Evolutionary conservation across 257 asterid species (phyloP).

Genomic region (Pogostemon cablin): DNA sequence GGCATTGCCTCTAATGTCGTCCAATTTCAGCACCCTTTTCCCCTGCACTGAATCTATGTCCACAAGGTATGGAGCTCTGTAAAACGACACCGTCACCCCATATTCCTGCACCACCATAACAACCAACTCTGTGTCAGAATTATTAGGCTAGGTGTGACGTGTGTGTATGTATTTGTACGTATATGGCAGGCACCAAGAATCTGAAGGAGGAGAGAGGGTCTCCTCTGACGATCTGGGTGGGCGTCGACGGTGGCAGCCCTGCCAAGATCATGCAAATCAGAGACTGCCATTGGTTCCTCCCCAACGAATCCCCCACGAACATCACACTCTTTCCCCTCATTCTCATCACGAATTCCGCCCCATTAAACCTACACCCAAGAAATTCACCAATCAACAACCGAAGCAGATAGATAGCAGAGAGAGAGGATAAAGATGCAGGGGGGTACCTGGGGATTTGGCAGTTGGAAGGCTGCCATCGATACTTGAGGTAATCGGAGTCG

Average conservation of each 20-base stretch:
- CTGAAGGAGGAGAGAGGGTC: conserved; percentile 73
- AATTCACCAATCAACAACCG: not conserved
- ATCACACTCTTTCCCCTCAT: conserved; percentile 73
- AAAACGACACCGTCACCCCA: conserved; percentile 73
- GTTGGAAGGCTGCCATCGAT: conserved; percentile 81
- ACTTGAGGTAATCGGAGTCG: conserved; percentile 81
- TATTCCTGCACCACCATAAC: conserved; percentile 57
- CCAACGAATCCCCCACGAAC: conserved; percentile 97
- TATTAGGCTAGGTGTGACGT: not conserved
- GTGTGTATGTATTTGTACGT: not conserved
- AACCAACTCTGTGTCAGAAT: not conserved
- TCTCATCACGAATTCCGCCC: conserved; percentile 48
- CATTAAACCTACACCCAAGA: conserved; percentile 43
- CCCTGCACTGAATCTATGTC: conserved; percentile 76
- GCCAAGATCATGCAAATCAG: conserved; percentile 79
- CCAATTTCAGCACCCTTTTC: conserved; percentile 74
- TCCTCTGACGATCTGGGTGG: conserved; percentile 59
- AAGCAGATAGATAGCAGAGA: not conserved
- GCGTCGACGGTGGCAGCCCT: conserved; percentile 57
- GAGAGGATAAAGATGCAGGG: no score
- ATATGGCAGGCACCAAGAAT: conserved; percentile 51
- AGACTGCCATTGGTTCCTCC: conserved; percentile 93
- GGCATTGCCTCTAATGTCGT: conserved; percentile 73
- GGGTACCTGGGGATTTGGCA: conserved; percentile 83
- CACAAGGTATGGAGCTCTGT: conserved; percentile 86